These are phyloP conservation scores for Zymoseptoria ardabiliae DNA, from an alignment of 2,329 filamentous ascomycete genomes.

Conservation along the genomic window DNA sequence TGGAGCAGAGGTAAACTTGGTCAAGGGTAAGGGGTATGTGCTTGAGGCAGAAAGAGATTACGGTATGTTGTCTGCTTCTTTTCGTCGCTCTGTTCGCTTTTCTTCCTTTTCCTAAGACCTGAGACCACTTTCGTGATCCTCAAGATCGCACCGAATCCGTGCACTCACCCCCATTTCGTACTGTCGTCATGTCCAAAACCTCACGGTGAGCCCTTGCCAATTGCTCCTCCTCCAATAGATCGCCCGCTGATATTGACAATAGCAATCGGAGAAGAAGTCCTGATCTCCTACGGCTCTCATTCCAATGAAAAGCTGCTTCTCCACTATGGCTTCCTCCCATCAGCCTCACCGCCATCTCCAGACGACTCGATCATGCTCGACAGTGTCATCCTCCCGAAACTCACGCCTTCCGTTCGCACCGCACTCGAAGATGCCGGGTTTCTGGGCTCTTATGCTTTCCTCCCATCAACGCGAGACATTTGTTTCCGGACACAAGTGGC, in stretches of 20 bases:
- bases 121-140: not conserved
- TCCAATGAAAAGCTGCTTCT: constrained; percentile 65
- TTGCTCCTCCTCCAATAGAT: not conserved
- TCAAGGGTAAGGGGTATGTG: constrained; percentile 44
- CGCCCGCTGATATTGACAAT: not conserved
- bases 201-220: not conserved
- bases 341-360: constrained; percentile 3
- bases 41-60: constrained; percentile 49
- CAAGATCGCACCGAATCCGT: no score
- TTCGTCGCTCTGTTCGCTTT: not conserved
- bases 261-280: constrained; percentile 45
- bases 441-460: constrained; percentile 31
- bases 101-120: not conserved
- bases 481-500: constrained; percentile 42
- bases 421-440: constrained; percentile 39
- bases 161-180: no score
- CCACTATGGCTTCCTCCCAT: constrained; percentile 51
- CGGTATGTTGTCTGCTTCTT: constrained; percentile 22
- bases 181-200: not conserved
- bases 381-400: constrained; percentile 33
- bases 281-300: constrained; percentile 63
- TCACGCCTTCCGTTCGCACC: constrained; percentile 27
- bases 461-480: constrained; percentile 25
- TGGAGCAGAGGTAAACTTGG: constrained; percentile 44
- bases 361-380: constrained; percentile 39